Percentiles rank a stretch among this genome's conserved stretches.
phyloP scores from a whole-genome alignment of 129 eudicot species.

The Artemisia tridentata region DNA sequence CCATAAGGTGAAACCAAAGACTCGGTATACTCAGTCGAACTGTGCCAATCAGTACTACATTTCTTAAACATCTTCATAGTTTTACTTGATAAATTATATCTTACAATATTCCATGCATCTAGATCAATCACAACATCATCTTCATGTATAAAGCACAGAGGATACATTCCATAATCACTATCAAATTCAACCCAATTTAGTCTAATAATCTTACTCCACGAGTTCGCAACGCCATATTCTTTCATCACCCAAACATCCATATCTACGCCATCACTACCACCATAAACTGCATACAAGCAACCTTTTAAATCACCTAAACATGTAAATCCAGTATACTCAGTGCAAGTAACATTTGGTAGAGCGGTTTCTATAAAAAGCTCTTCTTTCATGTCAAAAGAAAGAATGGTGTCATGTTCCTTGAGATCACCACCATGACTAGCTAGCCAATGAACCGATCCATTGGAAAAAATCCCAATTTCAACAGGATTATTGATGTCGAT shows the following conservation, averaged over 20 bases:
- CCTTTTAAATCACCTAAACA: constrained; percentile 27
- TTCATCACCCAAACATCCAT: constrained; percentile 32
- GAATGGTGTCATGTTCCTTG: constrained; percentile 3
- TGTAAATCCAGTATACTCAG: no score
- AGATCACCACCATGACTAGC: neutral
- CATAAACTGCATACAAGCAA: constrained; percentile 23
- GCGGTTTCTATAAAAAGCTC: no score
- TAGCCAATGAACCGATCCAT: constrained; percentile 23
- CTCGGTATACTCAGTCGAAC: no score
- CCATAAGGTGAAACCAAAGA: no score
- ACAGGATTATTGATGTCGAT: constrained; percentile 3
- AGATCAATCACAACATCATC: no score
- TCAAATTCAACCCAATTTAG: neutral
- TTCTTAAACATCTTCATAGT: no score
- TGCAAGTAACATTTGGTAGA: no score
- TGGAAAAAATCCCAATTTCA: constrained; percentile 20
- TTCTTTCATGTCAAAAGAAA: neutral
- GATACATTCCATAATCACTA: no score
- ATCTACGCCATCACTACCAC: constrained; percentile 17
- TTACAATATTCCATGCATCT: no score
- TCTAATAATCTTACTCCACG: constrained; percentile 27
- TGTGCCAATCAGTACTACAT: no score
- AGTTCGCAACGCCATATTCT: constrained; percentile 23
- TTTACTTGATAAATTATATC: no score
- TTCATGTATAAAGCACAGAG: no score